Evolutionary conservation across 768 basidiomycete genomes (phyloP).

Genomic region (Cubamyces lactineus): DNA sequence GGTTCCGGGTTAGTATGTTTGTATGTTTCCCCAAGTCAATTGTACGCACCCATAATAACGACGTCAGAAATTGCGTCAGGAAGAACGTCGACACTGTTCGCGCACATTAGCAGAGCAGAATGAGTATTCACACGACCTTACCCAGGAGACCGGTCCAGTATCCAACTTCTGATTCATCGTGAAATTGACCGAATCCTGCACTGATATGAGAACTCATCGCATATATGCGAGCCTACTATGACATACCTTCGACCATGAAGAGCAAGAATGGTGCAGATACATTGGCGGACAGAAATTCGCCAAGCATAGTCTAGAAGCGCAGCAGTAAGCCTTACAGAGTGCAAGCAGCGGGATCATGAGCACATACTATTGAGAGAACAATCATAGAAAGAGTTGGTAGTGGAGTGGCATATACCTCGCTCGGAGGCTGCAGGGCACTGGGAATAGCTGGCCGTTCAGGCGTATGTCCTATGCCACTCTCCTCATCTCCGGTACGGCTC

Average conservation of each 20-base stretch:
- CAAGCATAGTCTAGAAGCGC: slow-evolving; percentile 76
- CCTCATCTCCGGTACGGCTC: slow-evolving; percentile 30
- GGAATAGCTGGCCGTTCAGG: slow-evolving; percentile 73
- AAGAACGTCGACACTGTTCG: slow-evolving; percentile 81
- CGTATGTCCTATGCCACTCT: slow-evolving; percentile 23
- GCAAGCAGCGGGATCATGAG: background rate
- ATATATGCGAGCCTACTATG: background rate
- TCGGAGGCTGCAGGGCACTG: slow-evolving; percentile 62
- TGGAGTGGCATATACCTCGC: slow-evolving; percentile 77
- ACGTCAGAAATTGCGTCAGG: slow-evolving; percentile 94
- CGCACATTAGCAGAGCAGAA: background rate
- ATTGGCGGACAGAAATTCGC: slow-evolving; percentile 93
- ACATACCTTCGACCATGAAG: slow-evolving; percentile 89
- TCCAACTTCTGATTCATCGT: slow-evolving; percentile 83
- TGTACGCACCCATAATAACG: slow-evolving; percentile 79
- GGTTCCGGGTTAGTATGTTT: background rate
- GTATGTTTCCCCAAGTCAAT: background rate
- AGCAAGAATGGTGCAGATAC: slow-evolving; percentile 90
- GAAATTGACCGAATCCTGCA: slow-evolving; percentile 67
- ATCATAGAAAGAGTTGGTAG: slow-evolving; percentile 86
- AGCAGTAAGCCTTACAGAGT: background rate
- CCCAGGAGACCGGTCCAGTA: slow-evolving; percentile 88
- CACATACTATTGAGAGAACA: slow-evolving; percentile 85
- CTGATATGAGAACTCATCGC: background rate
- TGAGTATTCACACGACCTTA: slow-evolving; percentile 35